Evolutionary conservation across 2,329 filamentous ascomycete species (phyloP).

Genomic region (Neofusicoccum ribis): DNA sequence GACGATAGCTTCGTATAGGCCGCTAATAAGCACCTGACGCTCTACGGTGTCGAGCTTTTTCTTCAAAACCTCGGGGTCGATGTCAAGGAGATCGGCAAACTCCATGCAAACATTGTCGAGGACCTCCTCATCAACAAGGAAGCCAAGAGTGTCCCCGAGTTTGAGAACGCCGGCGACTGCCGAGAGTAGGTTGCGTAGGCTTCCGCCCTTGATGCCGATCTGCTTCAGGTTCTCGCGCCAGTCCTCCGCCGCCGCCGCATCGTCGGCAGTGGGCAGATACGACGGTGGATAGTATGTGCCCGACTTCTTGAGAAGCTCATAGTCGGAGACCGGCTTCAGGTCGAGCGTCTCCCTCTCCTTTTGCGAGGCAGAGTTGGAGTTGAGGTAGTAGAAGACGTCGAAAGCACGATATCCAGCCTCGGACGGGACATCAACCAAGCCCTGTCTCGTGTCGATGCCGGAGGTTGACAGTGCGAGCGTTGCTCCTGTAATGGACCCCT

Average conservation of each 20-base stretch:
- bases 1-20: conserved; percentile 88
- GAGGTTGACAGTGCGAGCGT: conserved; percentile 78
- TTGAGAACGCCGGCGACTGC: conserved; percentile 84
- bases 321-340: conserved; percentile 73
- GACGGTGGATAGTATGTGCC: conserved; percentile 82
- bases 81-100: conserved; percentile 78
- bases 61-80: conserved; percentile 81
- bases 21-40: conserved; percentile 76
- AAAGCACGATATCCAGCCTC: conserved; percentile 87
- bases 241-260: conserved; percentile 89
- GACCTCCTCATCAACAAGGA: conserved; percentile 78
- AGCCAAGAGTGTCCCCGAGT: conserved; percentile 85
- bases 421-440: conserved; percentile 75
- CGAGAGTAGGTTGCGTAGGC: conserved; percentile 80
- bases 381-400: conserved; percentile 95
- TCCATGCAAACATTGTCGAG: conserved; percentile 89
- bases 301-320: conserved; percentile 77
- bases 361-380: conserved; percentile 85
- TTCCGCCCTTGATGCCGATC: conserved; percentile 88
- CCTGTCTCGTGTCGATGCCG: conserved; percentile 80
- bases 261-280: conserved; percentile 89
- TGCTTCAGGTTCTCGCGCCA: conserved; percentile 83
- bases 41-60: conserved; percentile 82
- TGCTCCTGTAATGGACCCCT: conserved; percentile 75
- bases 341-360: conserved; percentile 87